Conservation (phyloP, 441 rosid genomes). For the Syzygium syzygioides region DNA sequence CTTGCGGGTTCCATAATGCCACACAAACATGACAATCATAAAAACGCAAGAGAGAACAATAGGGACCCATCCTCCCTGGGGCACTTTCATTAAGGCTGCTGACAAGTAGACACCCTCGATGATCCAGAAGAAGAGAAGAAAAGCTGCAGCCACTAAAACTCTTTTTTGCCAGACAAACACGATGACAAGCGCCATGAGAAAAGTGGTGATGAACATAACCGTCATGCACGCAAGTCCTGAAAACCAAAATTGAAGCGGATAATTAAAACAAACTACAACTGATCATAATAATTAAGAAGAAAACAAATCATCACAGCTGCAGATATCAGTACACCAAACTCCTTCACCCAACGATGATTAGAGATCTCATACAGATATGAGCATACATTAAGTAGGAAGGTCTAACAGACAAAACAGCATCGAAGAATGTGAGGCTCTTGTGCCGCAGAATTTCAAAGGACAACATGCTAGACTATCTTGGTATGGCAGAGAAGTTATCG, state of each 20-base stretch:
- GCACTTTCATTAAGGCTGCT: slow-evolving; percentile 67
- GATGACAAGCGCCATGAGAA: slow-evolving; percentile 85
- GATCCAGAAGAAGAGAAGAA: slow-evolving; percentile 63
- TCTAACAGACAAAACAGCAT: not conserved
- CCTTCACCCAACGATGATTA: not conserved
- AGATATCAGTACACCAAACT: not conserved
- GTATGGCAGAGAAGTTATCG: not conserved
- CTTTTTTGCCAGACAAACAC: slow-evolving; percentile 69
- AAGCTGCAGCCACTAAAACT: slow-evolving; percentile 40
- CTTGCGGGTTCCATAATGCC: slow-evolving; percentile 87
- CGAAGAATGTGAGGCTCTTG: not conserved
- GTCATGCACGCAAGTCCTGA: slow-evolving; percentile 87
- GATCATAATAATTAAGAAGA: not conserved
- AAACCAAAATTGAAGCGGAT: slow-evolving; percentile 10
- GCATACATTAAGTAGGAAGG: not conserved
- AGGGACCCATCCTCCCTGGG: slow-evolving; percentile 92
- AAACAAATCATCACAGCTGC: not conserved
- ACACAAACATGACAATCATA: slow-evolving; percentile 73
- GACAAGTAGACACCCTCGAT: slow-evolving; percentile 78
- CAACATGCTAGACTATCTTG: not conserved
- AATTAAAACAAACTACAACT: not conserved
- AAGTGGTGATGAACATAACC: slow-evolving; percentile 80
- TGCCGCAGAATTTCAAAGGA: not conserved
- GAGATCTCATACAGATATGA: not conserved
- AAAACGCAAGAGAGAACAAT: slow-evolving; percentile 58